These are phyloP conservation scores for Salvia hispanica DNA, from an alignment of 257 asterid species.

Conservation along the genomic window DNA sequence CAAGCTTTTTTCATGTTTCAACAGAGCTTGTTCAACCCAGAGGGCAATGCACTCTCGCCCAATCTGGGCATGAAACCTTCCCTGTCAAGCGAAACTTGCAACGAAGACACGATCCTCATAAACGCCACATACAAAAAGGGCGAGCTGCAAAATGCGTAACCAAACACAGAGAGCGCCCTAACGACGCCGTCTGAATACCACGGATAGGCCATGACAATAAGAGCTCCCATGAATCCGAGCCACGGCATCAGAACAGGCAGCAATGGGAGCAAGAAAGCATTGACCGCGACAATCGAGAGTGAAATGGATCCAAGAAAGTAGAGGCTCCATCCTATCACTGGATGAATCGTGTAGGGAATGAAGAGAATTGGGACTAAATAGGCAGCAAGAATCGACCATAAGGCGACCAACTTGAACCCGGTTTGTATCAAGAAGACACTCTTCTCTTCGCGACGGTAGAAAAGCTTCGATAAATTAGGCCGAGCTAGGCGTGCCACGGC, in stretches of 20 bases:
- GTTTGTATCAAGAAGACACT: constrained; percentile 56
- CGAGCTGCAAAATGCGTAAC: constrained; percentile 69
- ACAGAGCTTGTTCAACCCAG: constrained; percentile 67
- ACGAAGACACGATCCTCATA: constrained; percentile 56
- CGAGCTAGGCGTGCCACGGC: constrained; percentile 74
- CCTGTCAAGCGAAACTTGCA: constrained; percentile 63
- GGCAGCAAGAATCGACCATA: constrained; percentile 73
- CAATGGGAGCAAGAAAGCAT: constrained; percentile 68
- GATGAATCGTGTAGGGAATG: constrained; percentile 82
- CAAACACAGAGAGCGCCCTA: constrained; percentile 72
- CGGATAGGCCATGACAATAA: constrained; percentile 86
- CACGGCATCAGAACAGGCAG: constrained; percentile 67
- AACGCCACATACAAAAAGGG: constrained; percentile 60
- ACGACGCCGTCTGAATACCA: constrained; percentile 76
- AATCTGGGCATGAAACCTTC: constrained; percentile 78
- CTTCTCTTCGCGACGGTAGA: constrained; percentile 74
- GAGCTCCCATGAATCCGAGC: constrained; percentile 68
- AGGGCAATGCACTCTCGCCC: constrained; percentile 57
- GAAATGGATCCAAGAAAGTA: constrained; percentile 73
- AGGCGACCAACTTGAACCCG: constrained; percentile 65
- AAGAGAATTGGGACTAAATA: constrained; percentile 66
- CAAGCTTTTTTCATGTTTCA: constrained; percentile 20
- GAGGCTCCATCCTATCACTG: constrained; percentile 77
- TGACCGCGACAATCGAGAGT: constrained; percentile 54
- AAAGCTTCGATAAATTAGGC: constrained; percentile 69